Percentiles rank a stretch among this genome's conserved stretches.
These are phyloP conservation scores for Mycena sp. DNA, from an alignment of 1,284 basidiomycete species.

Conservation along the genomic window DNA sequence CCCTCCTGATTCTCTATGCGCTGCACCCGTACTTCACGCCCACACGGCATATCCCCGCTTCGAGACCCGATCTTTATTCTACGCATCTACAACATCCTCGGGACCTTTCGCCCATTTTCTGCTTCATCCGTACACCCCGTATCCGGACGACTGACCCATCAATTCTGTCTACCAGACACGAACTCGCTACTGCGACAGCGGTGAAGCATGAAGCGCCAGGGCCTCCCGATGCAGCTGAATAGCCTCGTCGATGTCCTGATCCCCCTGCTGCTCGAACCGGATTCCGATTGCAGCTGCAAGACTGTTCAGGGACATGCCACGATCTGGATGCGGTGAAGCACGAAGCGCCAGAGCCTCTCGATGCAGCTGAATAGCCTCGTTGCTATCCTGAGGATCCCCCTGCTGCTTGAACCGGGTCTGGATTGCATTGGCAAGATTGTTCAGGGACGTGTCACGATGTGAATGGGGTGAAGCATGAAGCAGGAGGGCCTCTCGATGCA, in stretches of 20 bases:
- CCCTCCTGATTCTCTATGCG: too few relatives aligned
- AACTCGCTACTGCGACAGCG: too few relatives aligned
- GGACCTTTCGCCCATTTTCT: too few relatives aligned
- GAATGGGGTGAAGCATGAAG: neutral
- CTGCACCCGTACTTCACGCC: too few relatives aligned
- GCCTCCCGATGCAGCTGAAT: neutral
- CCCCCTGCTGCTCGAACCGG: neutral
- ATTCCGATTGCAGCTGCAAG: neutral
- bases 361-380: neutral
- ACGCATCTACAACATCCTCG: too few relatives aligned
- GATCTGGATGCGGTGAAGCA: neutral
- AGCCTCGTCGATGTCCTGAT: neutral
- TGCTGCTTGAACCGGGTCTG: neutral
- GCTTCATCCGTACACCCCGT: too few relatives aligned
- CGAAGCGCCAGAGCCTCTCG: neutral
- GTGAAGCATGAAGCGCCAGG: too few relatives aligned
- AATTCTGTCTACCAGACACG: too few relatives aligned
- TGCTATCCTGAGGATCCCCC: neutral
- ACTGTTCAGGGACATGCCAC: neutral
- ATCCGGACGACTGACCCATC: too few relatives aligned
- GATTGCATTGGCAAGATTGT: neutral
- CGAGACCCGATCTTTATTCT: too few relatives aligned
- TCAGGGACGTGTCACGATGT: neutral
- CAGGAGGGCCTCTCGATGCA: neutral
- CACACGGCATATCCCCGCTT: too few relatives aligned